A percentile compares a stretch with the other conserved stretches of the same genome.
Conservation (phyloP, 116 monocot species). For the Dioscorea cayenensis region DNA sequence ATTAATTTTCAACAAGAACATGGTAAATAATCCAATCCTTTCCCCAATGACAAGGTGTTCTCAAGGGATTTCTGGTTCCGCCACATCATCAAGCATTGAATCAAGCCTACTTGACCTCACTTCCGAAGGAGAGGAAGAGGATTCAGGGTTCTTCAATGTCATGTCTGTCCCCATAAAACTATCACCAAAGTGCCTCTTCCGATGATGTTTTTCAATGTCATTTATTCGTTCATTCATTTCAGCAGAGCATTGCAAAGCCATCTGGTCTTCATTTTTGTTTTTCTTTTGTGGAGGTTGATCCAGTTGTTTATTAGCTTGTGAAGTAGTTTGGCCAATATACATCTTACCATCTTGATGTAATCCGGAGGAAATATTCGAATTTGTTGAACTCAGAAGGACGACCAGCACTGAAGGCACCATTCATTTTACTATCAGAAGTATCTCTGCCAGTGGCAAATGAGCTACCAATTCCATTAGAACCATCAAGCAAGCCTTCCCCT, state of each 20-base stretch:
- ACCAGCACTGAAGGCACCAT: slow-evolving; percentile 7
- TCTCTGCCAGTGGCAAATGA: slow-evolving; percentile 7
- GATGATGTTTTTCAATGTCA: slow-evolving; percentile 26
- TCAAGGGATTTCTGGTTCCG: slow-evolving; percentile 91
- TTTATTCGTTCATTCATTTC: slow-evolving; percentile 30
- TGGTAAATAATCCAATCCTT: slow-evolving; percentile 98
- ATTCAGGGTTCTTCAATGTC: slow-evolving; percentile 24
- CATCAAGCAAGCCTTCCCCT: no score
- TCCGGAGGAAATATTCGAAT: slow-evolving; percentile 22
- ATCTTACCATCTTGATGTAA: slow-evolving; percentile 10
- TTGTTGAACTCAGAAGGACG: slow-evolving; percentile 11
- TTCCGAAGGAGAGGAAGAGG: slow-evolving; percentile 24
- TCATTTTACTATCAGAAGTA: slow-evolving; percentile 11
- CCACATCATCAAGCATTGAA: slow-evolving; percentile 90
- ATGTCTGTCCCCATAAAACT: slow-evolving; percentile 38
- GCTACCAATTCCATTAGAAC: slow-evolving; percentile 1
- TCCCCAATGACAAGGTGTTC: slow-evolving; percentile 95
- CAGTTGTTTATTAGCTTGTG: slow-evolving; percentile 17
- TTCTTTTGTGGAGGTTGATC: slow-evolving; percentile 30
- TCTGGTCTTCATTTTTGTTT: slow-evolving; percentile 8
- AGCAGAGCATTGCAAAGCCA: slow-evolving; percentile 8
- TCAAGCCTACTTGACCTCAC: slow-evolving; percentile 50
- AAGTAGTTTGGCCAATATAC: slow-evolving; percentile 10
- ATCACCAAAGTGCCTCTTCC: slow-evolving; percentile 35
- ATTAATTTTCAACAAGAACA: neutral